Evolutionary conservation across 805 yeast species (phyloP).

Genomic region (Candida nemodendra): DNA sequence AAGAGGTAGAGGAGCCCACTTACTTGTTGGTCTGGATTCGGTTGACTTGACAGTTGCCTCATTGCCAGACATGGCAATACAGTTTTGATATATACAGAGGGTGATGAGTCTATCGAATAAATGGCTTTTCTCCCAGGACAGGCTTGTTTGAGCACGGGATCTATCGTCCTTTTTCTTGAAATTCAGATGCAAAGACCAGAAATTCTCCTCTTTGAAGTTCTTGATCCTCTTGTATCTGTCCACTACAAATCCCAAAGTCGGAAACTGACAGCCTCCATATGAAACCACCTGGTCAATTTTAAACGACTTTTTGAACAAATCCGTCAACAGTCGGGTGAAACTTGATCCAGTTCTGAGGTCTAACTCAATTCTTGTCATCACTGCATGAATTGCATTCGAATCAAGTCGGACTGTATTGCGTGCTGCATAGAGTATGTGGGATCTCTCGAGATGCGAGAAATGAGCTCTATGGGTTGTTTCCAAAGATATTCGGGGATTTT

Average conservation of each 20-base stretch:
- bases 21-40: conserved; percentile 61
- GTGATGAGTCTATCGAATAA: conserved; percentile 73
- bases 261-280: conserved; percentile 94
- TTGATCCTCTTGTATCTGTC: conserved; percentile 80
- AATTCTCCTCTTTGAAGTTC: conserved; percentile 69
- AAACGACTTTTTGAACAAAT: conserved; percentile 40
- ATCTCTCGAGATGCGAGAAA: conserved; percentile 81
- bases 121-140: conserved; percentile 72
- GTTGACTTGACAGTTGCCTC: conserved; percentile 52
- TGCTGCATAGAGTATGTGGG: conserved; percentile 77
- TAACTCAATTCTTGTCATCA: conserved; percentile 77
- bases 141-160: conserved; percentile 36
- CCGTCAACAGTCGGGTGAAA: conserved; percentile 78
- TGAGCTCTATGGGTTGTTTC: conserved; percentile 67
- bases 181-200: conserved; percentile 69
- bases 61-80: conserved; percentile 46
- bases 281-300: conserved; percentile 45
- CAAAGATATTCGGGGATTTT: conserved; percentile 45
- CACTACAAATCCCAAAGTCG: conserved; percentile 94
- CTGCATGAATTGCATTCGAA: conserved; percentile 74
- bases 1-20: conserved; percentile 83
- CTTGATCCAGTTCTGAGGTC: conserved; percentile 89
- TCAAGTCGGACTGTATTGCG: conserved; percentile 62
- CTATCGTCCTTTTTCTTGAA: conserved; percentile 37
- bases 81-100: conserved; percentile 62